Evolutionary conservation across 2,329 filamentous ascomycete species (phyloP).

Genomic region (Pyricularia pennisetigena): DNA sequence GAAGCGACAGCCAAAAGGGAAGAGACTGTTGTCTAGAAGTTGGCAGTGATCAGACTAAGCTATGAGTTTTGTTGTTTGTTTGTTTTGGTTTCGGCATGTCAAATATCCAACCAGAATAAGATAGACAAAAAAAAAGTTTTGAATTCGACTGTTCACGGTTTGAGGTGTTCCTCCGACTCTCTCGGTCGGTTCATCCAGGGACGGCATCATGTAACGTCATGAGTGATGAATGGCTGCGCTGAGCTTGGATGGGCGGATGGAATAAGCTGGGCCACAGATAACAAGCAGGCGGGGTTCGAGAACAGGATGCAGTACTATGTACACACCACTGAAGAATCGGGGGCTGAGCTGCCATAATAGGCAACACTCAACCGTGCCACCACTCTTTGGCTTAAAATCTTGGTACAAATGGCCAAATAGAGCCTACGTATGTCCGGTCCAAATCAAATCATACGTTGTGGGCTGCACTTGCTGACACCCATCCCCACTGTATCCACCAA

Average conservation of each 20-base stretch:
- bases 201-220: neutral
- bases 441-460: neutral
- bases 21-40: slow-evolving; percentile 16
- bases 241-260: neutral
- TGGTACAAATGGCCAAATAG: neutral
- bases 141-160: too few species aligned
- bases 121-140: neutral
- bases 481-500: neutral
- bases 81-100: neutral
- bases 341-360: neutral
- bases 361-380: neutral
- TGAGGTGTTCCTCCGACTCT: too few species aligned
- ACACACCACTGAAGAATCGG: neutral
- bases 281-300: too few species aligned
- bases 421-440: neutral
- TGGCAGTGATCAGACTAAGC: slow-evolving; percentile 17
- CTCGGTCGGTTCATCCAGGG: too few species aligned
- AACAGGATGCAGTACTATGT: too few species aligned
- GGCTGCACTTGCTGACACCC: neutral
- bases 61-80: neutral
- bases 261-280: too few species aligned
- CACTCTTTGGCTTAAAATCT: neutral
- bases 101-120: neutral
- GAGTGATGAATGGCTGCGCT: neutral
- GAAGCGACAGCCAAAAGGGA: slow-evolving; percentile 9